Percentiles rank a stretch among this genome's conserved stretches.
Conservation (phyloP, 2,329 filamentous ascomycete species). For the Pestalotiopsis sp. region DNA sequence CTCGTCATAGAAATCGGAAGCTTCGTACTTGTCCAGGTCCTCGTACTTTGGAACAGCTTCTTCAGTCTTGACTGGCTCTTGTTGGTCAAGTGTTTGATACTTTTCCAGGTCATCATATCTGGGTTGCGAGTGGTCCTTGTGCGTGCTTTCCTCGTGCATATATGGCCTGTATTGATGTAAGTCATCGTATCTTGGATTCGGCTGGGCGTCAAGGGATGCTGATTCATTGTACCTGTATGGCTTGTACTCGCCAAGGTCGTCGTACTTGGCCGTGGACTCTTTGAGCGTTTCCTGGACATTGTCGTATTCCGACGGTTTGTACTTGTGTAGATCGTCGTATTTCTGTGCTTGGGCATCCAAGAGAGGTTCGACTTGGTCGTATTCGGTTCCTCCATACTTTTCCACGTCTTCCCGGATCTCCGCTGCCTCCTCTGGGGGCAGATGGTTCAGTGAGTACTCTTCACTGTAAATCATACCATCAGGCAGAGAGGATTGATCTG, state of each 20-base stretch:
- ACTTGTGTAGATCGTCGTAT: conserved; percentile 42
- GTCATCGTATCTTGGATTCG: conserved; percentile 36
- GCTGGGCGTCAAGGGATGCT: conserved; percentile 24
- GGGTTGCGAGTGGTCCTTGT: conserved; percentile 21
- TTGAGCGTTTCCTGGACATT: conserved; percentile 19
- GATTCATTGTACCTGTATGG: conserved; percentile 39
- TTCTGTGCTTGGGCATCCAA: not conserved
- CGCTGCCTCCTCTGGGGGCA: conserved; percentile 28
- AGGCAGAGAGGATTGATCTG: not conserved
- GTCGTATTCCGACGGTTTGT: conserved; percentile 32
- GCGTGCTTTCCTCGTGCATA: conserved; percentile 33
- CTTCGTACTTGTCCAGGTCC: conserved; percentile 44
- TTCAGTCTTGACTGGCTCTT: conserved; percentile 31
- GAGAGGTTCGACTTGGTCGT: conserved; percentile 4
- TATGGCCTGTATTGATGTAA: conserved; percentile 37
- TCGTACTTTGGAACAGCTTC: conserved; percentile 38
- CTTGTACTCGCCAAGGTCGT: conserved; percentile 41
- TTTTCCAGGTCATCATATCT: conserved; percentile 42
- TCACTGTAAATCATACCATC: conserved; percentile 24
- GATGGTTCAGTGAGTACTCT: conserved; percentile 35
- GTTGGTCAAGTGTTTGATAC: conserved; percentile 31
- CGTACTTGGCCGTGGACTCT: conserved; percentile 27
- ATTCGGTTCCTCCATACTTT: conserved; percentile 10
- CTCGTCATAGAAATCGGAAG: conserved; percentile 32
- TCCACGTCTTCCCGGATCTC: conserved; percentile 33